phyloP scores from a whole-genome alignment of 768 basidiomycete genomes.

The Lentinula detonsa region DNA sequence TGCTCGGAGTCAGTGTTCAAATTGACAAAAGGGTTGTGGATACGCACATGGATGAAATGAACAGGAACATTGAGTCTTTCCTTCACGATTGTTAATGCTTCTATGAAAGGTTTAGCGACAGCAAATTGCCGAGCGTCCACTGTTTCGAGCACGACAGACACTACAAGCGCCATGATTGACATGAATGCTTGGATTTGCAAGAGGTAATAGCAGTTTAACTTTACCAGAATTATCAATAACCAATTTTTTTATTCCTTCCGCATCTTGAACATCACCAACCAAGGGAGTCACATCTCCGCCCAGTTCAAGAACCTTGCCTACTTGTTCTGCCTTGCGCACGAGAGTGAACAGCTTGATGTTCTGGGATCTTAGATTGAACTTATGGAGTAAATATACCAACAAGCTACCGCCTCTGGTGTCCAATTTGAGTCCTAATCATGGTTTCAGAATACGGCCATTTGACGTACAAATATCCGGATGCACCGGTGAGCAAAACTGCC shows the following conservation, averaged over 20 bases:
- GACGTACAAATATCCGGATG: conserved; percentile 9
- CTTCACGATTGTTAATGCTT: conserved; percentile 5
- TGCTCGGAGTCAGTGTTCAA: background rate
- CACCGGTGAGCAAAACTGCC: conserved; percentile 6
- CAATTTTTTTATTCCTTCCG: background rate
- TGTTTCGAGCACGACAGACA: conserved; percentile 6
- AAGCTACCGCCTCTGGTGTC: background rate
- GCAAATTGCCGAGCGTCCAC: conserved; percentile 8
- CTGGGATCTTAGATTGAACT: background rate
- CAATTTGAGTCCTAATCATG: background rate
- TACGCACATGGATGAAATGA: conserved; percentile 8
- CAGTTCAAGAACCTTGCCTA: conserved; percentile 1
- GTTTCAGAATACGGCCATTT: background rate
- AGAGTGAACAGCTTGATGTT: conserved; percentile 5
- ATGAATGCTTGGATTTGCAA: background rate
- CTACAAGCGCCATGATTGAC: background rate
- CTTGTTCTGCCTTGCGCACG: conserved; percentile 7
- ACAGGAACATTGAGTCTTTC: conserved; percentile 5
- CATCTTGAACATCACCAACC: conserved; percentile 1
- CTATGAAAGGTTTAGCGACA: conserved; percentile 6
- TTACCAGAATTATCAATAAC: background rate
- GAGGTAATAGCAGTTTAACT: background rate
- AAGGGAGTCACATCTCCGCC: conserved; percentile 1
- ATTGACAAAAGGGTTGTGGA: background rate
- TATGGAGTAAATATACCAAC: background rate